Evolutionary conservation across 805 yeast genomes (phyloP), one percentile per base, ranked within the genome.

Genomic region (Pichia cabralensis): DNA sequence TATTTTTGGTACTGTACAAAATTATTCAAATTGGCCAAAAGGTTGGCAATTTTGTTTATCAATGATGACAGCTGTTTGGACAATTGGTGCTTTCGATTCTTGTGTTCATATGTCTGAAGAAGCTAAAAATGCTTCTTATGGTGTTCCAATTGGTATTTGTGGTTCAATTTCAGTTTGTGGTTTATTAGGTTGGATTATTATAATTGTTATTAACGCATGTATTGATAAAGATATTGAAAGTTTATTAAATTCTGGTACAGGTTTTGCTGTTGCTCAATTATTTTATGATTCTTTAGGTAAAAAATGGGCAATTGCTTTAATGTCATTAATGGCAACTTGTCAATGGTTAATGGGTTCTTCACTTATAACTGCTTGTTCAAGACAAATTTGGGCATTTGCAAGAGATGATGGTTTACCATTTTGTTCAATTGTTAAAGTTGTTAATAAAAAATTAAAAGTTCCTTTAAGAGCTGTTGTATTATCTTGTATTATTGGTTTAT

Each of bases 381-480:
- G 74, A 49, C 74, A 67, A 49, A 58, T 67, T 34, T 67, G 70
- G 66, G 71, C 73, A 8, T 67, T 68, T 48, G 71, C 71, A 14
- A 56, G 73, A 52, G 73, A 67, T 44, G 65, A 66, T 44, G 72
- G 72, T 12, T 55, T 67, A 41, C 73, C 73, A n/a, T 43, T 65
- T 34, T 53, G 62, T 32, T 50, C 55, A 38, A 50, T 55, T 40
- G 61, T 67, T 36, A 66, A 66, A 41, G 55, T 55, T 31, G 70
- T 67, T 20, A 53, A 67, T 47, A 61, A 61, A 28, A 53, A 38
- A 32, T 48, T 64, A 20, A 55, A 58, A 28, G 67, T 63, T 18
- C 73, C 73, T 3, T 50, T 67, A 28, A 57, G 67, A 36, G 71
- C 72, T 5, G 64, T 64, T 17, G 44, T 49, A 27, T 59, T 60